Conservation (phyloP, 179 eudicot species). For the Camellia oleifera region DNA sequence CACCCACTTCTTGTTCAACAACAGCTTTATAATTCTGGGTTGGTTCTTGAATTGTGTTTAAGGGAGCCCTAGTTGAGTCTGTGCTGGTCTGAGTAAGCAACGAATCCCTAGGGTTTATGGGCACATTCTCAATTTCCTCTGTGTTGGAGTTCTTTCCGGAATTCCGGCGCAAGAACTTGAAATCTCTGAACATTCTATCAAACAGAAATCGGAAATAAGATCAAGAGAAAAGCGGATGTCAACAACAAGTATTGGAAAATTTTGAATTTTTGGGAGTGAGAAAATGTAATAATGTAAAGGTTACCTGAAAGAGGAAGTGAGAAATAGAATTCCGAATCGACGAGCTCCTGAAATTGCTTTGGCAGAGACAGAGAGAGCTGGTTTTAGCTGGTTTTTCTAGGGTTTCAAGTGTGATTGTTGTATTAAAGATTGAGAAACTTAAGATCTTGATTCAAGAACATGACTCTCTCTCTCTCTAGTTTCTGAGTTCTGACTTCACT, state of each 20-base stretch:
- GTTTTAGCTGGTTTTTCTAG: background rate
- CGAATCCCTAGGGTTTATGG: slow-evolving; percentile 46
- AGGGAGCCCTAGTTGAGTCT: slow-evolving; percentile 47
- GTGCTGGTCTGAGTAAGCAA: slow-evolving; percentile 21
- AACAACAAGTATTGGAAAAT: background rate
- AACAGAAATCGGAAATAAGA: background rate
- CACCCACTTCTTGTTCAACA: slow-evolving; percentile 35
- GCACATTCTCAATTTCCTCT: slow-evolving; percentile 80
- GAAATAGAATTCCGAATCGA: slow-evolving; percentile 29
- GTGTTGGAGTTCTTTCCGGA: slow-evolving; percentile 35
- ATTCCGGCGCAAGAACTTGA: slow-evolving; percentile 47
- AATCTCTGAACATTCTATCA: slow-evolving; percentile 73
- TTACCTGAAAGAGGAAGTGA: slow-evolving; percentile 61
- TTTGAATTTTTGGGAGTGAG: background rate
- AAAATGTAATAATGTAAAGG: background rate
- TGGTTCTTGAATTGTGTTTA: slow-evolving; percentile 52
- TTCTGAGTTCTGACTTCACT: slow-evolving; percentile 4
- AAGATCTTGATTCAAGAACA: background rate
- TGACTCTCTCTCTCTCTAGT: background rate
- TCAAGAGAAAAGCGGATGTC: background rate
- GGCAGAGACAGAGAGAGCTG: background rate
- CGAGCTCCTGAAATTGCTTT: slow-evolving; percentile 43
- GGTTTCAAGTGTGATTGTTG: background rate
- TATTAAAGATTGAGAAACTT: background rate
- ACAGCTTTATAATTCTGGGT: slow-evolving; percentile 24